Conservation (phyloP, 805 yeast species). For the Yarrowia porcina region DNA sequence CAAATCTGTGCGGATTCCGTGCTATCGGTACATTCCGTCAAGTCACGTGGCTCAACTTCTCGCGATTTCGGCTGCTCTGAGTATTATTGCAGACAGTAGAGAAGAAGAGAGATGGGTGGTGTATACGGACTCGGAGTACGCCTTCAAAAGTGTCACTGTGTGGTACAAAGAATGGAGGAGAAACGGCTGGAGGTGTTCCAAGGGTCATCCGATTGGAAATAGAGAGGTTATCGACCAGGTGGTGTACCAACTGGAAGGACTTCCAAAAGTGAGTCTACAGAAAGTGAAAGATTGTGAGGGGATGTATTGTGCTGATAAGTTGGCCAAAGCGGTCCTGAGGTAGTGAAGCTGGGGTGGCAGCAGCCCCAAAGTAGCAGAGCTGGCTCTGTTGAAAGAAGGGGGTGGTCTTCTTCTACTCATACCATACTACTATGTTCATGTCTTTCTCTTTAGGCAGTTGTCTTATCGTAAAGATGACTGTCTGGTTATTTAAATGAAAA, state of each 20-base stretch:
- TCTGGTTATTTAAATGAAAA: too few species aligned
- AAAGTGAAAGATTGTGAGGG: not conserved
- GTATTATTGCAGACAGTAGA: not conserved
- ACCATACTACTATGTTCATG: too few species aligned
- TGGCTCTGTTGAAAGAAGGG: too few species aligned
- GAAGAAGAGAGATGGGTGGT: not conserved
- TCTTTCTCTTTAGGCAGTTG: too few species aligned
- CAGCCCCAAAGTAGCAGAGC: too few species aligned
- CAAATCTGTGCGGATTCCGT: not conserved
- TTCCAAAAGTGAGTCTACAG: not conserved
- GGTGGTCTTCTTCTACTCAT: too few species aligned
- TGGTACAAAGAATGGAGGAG: not conserved
- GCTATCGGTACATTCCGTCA: not conserved
- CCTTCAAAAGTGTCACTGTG: not conserved
- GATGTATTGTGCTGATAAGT: not conserved
- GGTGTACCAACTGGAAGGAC: not conserved
- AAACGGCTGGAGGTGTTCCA: not conserved
- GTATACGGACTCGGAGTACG: not conserved
- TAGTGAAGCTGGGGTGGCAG: too few species aligned
- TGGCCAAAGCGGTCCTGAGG: not conserved
- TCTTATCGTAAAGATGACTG: too few species aligned
- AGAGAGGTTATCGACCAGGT: not conserved
- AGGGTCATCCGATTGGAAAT: not conserved
- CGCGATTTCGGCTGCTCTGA: not conserved
- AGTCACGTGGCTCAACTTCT: not conserved